Evolutionary conservation across 306 rosid species (phyloP).

Genomic region (Dalbergia oliveri): DNA sequence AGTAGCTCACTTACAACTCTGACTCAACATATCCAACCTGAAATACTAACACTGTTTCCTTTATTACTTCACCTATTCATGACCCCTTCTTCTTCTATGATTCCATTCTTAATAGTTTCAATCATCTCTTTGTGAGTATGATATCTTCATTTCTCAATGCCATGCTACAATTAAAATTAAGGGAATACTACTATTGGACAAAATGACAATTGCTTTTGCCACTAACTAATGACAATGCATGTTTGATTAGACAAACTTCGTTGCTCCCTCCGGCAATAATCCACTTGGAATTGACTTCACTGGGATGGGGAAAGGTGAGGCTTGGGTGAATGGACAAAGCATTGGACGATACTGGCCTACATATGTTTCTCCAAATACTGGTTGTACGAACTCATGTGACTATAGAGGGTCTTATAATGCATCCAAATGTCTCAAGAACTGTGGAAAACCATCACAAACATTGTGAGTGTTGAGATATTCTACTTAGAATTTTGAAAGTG

Average conservation of each 20-base stretch:
- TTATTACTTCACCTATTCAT: no score
- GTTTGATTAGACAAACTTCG: slow-evolving; percentile 40
- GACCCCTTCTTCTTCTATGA: no score
- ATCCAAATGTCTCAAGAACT: slow-evolving; percentile 78
- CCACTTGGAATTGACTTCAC: slow-evolving; percentile 93
- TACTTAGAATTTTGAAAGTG: neutral
- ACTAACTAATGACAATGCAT: neutral
- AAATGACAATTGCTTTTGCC: neutral
- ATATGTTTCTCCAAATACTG: slow-evolving; percentile 55
- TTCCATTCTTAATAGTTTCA: no score
- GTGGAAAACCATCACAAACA: slow-evolving; percentile 90
- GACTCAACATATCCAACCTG: no score
- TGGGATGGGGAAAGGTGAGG: slow-evolving; percentile 97
- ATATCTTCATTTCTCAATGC: neutral
- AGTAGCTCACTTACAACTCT: no score
- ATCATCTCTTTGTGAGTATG: neutral
- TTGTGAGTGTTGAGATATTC: slow-evolving; percentile 56
- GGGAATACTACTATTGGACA: no score
- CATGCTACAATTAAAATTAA: neutral
- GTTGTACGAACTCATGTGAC: slow-evolving; percentile 70
- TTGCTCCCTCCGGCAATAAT: slow-evolving; percentile 70
- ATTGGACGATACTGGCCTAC: slow-evolving; percentile 96
- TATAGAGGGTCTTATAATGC: slow-evolving; percentile 72
- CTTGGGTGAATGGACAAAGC: slow-evolving; percentile 98
- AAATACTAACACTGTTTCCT: no score